Percentiles rank a stretch among this genome's conserved stretches.
These are phyloP conservation scores for Talaromyces atroroseus DNA, from an alignment of 2,329 filamentous ascomycete species.

Conservation along the genomic window DNA sequence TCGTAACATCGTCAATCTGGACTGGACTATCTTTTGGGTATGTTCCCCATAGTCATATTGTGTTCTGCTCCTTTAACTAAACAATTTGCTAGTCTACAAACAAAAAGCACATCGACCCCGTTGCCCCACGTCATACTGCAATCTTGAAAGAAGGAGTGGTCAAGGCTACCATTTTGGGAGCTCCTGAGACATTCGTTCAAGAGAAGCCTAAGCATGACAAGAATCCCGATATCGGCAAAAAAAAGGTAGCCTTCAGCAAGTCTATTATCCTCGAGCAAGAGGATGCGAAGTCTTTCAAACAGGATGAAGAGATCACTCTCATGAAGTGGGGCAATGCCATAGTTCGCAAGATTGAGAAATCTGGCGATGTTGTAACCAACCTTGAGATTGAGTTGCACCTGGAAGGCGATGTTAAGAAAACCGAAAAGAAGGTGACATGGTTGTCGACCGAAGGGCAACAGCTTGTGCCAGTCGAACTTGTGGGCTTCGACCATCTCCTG, in stretches of 20 bases:
- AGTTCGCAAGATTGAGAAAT: slow-evolving; percentile 47
- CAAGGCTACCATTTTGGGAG: slow-evolving; percentile 62
- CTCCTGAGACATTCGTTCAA: slow-evolving; percentile 60
- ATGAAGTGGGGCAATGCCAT: slow-evolving; percentile 81
- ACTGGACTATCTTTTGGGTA: slow-evolving; percentile 46
- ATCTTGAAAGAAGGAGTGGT: slow-evolving; percentile 67
- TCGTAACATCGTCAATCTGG: slow-evolving; percentile 45
- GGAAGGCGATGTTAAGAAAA: slow-evolving; percentile 88
- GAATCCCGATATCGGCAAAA: slow-evolving; percentile 76
- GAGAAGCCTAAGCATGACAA: slow-evolving; percentile 85
- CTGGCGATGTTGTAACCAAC: slow-evolving; percentile 53
- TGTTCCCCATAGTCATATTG: neutral
- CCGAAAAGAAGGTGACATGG: slow-evolving; percentile 96
- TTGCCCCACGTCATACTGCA: slow-evolving; percentile 68
- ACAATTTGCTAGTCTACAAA: slow-evolving; percentile 45
- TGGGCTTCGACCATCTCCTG: slow-evolving; percentile 92
- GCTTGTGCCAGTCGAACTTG: slow-evolving; percentile 75
- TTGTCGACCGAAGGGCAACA: slow-evolving; percentile 69
- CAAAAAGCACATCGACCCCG: slow-evolving; percentile 76
- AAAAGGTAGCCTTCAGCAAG: slow-evolving; percentile 75
- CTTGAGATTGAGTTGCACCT: slow-evolving; percentile 84
- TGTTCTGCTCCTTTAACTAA: neutral
- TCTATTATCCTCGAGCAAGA: slow-evolving; percentile 78
- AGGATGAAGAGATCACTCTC: slow-evolving; percentile 85
- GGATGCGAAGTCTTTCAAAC: slow-evolving; percentile 73